A percentile compares a stretch with the other conserved stretches of the same genome.
These are phyloP conservation scores for Pyrenula massariospora DNA, from an alignment of 495 filamentous ascomycete species.

Conservation along the genomic window DNA sequence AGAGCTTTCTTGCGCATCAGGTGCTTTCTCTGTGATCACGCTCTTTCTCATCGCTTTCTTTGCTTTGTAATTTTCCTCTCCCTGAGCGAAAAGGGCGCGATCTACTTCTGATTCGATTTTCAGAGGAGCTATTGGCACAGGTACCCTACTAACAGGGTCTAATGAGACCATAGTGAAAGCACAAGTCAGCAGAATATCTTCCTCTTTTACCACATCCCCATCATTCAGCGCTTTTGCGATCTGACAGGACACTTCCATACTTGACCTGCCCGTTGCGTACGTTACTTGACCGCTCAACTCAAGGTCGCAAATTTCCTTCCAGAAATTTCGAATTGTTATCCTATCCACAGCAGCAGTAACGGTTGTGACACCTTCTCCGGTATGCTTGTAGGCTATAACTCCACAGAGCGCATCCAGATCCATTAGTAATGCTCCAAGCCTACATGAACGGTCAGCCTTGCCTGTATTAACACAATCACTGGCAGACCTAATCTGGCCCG, in stretches of 20 bases:
- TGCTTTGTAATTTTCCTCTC: slow-evolving; percentile 62
- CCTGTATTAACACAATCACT: not conserved
- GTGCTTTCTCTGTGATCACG: slow-evolving; percentile 58
- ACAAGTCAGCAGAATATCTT: slow-evolving; percentile 67
- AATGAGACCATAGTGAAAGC: slow-evolving; percentile 80
- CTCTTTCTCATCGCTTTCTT: slow-evolving; percentile 56
- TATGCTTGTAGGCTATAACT: slow-evolving; percentile 72
- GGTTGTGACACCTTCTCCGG: slow-evolving; percentile 61
- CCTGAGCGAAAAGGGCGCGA: slow-evolving; percentile 50
- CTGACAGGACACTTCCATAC: slow-evolving; percentile 71
- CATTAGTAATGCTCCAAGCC: slow-evolving; percentile 64
- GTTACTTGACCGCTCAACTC: slow-evolving; percentile 71
- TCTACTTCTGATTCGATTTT: slow-evolving; percentile 61
- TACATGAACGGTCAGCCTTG: slow-evolving; percentile 11
- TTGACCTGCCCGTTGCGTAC: slow-evolving; percentile 67
- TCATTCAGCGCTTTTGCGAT: slow-evolving; percentile 50
- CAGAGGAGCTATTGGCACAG: slow-evolving; percentile 46
- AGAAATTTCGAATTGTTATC: slow-evolving; percentile 61
- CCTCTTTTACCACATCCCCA: slow-evolving; percentile 45
- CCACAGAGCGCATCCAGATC: slow-evolving; percentile 75
- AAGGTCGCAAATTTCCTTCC: slow-evolving; percentile 71
- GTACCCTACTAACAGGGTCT: slow-evolving; percentile 60
- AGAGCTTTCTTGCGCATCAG: slow-evolving; percentile 64
- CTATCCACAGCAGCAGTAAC: slow-evolving; percentile 76
- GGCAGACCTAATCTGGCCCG: slow-evolving; percentile 47